Conservation (phyloP, 768 basidiomycete genomes). For the Pleurotus cornucopiae region DNA sequence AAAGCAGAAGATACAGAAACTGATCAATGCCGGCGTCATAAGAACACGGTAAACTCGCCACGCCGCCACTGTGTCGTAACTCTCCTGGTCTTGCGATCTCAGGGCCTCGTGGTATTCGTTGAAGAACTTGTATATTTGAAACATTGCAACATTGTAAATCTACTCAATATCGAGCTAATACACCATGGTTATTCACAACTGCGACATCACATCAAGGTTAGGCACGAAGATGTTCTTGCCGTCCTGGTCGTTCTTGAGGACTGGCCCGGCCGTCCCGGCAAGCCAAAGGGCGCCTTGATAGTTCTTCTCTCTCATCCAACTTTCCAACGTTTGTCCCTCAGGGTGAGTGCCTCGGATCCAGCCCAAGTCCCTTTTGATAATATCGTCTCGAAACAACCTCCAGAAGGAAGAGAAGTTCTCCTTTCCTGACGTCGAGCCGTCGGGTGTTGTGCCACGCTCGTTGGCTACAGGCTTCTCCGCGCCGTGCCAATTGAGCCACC, state of each 20-base stretch:
- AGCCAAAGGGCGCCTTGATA: conserved; percentile 20
- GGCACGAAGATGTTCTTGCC: conserved; percentile 22
- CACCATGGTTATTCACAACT: conserved; percentile 1
- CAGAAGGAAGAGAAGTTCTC: conserved; percentile 42
- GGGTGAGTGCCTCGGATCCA: conserved; percentile 39
- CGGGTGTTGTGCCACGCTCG: conserved; percentile 19
- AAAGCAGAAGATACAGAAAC: conserved; percentile 78
- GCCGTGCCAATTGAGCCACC: conserved; percentile 24
- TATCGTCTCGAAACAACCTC: conserved; percentile 37
- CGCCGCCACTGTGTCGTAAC: neutral
- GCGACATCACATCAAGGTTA: conserved; percentile 15
- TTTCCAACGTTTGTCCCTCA: conserved; percentile 28
- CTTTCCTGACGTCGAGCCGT: conserved; percentile 26
- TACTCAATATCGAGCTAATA: neutral
- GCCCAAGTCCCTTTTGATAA: conserved; percentile 38
- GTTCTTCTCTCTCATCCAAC: conserved; percentile 33
- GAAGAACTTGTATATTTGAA: neutral
- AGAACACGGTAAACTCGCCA: conserved; percentile 57
- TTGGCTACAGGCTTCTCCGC: conserved; percentile 26
- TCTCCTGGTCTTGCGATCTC: neutral
- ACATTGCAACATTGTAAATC: neutral
- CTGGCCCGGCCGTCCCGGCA: conserved; percentile 12
- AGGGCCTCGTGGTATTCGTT: neutral
- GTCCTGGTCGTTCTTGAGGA: conserved; percentile 28
- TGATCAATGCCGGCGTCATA: conserved; percentile 92